Evolutionary conservation across 306 rosid genomes (phyloP).

Genomic region (Potentilla sterilis): DNA sequence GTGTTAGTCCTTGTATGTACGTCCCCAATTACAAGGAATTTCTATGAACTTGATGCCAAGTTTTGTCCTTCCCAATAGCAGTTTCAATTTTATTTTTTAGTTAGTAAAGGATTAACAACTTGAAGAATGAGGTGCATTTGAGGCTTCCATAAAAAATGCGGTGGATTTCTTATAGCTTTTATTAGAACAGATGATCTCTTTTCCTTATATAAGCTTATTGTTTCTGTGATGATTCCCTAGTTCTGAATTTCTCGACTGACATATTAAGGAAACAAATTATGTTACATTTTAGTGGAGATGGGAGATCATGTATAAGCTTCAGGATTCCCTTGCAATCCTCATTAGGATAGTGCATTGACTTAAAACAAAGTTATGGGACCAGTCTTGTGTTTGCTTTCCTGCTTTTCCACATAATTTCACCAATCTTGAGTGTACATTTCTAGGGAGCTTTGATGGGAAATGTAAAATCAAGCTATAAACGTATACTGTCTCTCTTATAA

Average conservation of each 20-base stretch:
- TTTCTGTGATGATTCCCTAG: constrained; percentile 5
- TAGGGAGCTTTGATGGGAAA: background rate
- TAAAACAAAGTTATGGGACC: background rate
- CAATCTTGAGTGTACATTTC: background rate
- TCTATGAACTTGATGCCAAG: background rate
- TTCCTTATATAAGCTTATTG: background rate
- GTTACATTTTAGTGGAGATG: background rate
- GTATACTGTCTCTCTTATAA: background rate
- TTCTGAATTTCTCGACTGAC: background rate
- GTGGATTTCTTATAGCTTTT: background rate
- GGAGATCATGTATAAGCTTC: background rate
- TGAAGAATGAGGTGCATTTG: background rate
- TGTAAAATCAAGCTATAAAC: background rate
- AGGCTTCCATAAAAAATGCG: background rate
- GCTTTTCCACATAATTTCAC: background rate
- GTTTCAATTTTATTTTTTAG: background rate
- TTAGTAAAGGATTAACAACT: background rate
- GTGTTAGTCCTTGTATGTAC: background rate
- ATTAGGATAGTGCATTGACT: background rate
- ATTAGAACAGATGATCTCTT: background rate
- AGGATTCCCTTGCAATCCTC: background rate
- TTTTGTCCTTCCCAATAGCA: background rate
- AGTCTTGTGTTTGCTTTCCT: background rate
- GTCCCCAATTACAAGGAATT: background rate
- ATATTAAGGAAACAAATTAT: constrained; percentile 1